phyloP scores from a whole-genome alignment of 495 filamentous ascomycete genomes.

The Tuber indicum region DNA sequence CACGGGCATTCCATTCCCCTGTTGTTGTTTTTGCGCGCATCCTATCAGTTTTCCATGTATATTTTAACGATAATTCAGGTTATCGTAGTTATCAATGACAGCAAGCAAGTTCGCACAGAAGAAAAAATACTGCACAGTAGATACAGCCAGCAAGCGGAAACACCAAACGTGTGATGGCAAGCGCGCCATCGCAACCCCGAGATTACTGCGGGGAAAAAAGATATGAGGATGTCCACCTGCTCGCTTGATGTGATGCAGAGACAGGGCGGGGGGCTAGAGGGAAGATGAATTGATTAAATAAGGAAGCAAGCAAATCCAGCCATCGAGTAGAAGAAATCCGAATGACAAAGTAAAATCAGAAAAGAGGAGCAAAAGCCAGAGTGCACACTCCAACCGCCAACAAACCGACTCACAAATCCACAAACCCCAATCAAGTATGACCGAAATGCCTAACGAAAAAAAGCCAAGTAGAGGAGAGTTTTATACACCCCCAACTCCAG shows the following conservation, averaged over 20 bases:
- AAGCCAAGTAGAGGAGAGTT: neutral
- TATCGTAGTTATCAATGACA: neutral
- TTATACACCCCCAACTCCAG: neutral
- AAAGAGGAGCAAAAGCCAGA: neutral
- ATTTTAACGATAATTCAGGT: neutral
- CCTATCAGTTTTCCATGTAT: too few species aligned
- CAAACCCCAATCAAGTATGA: neutral
- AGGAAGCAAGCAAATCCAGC: neutral
- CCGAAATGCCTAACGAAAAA: neutral
- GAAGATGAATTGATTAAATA: neutral
- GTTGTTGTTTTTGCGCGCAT: too few species aligned
- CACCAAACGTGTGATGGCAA: neutral
- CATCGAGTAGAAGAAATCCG: neutral
- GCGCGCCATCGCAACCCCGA: neutral
- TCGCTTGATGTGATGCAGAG: neutral
- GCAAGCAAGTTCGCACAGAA: neutral
- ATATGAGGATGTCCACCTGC: neutral
- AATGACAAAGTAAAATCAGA: neutral
- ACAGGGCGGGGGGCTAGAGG: neutral
- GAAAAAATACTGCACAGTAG: neutral
- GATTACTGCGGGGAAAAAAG: neutral
- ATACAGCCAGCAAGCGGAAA: neutral
- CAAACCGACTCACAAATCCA: neutral
- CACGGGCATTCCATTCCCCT: too few species aligned
- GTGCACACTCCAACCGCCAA: neutral